Percentiles rank a stretch among this genome's conserved stretches.
Conservation (phyloP, 495 filamentous ascomycete genomes). For the Aspergillus ellipticus region DNA sequence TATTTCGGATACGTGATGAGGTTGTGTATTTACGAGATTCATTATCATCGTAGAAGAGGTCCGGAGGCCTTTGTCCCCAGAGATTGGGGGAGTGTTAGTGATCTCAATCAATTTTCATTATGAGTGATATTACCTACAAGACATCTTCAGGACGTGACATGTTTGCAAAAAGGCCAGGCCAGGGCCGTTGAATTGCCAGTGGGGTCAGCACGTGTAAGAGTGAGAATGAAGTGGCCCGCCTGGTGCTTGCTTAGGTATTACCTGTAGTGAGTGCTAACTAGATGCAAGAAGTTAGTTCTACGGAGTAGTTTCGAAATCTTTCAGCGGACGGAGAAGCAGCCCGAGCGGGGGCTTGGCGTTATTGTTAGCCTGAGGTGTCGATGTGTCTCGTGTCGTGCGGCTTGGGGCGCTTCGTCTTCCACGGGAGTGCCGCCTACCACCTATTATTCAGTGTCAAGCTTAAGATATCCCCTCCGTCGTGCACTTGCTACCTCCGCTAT, state of each 20-base stretch:
- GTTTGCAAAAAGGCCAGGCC: conserved; percentile 24
- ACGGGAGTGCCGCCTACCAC: too few species aligned
- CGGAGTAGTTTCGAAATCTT: background rate
- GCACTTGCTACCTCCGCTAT: background rate
- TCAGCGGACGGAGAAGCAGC: background rate
- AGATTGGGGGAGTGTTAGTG: background rate
- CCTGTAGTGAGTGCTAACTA: too few species aligned
- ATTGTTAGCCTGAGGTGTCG: conserved; percentile 30
- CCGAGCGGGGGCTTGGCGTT: conserved; percentile 8
- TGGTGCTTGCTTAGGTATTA: too few species aligned
- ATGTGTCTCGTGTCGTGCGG: background rate
- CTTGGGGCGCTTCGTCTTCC: too few species aligned
- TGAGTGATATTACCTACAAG: conserved; percentile 54
- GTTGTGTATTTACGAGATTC: conserved; percentile 98
- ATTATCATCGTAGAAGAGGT: conserved; percentile 94
- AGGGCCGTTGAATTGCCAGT: background rate
- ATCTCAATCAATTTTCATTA: background rate
- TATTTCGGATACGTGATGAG: conserved; percentile 87
- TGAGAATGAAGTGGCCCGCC: too few species aligned
- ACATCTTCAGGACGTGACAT: conserved; percentile 97
- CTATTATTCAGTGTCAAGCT: too few species aligned
- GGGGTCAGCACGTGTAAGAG: too few species aligned
- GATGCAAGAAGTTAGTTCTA: background rate
- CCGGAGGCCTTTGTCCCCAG: conserved; percentile 62
- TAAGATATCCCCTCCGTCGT: background rate